Evolutionary conservation across 768 basidiomycete species (phyloP).

Genomic region (Tylopilus felleus): DNA sequence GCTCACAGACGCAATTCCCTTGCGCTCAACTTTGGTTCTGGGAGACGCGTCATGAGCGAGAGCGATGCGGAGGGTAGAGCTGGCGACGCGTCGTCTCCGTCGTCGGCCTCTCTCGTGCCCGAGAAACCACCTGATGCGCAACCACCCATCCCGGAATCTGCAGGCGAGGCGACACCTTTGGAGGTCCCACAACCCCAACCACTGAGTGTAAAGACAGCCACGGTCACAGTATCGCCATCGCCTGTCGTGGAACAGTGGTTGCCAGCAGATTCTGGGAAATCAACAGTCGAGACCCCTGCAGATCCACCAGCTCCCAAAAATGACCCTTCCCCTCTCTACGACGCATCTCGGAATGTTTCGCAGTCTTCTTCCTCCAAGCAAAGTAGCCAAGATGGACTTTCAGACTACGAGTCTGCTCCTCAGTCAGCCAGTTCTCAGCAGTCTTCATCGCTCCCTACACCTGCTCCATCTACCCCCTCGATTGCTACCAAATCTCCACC

Average conservation of each 20-base stretch:
- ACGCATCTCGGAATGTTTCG: constrained; percentile 3
- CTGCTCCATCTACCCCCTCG: neutral
- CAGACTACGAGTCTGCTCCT: constrained; percentile 16
- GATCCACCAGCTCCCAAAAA: neutral
- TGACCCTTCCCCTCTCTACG: neutral
- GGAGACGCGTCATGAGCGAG: constrained; percentile 19
- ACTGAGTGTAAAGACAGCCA: neutral
- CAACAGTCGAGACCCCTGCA: neutral
- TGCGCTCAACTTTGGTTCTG: constrained; percentile 22
- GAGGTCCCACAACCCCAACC: constrained; percentile 5
- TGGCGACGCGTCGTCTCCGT: constrained; percentile 5
- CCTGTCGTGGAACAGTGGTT: neutral
- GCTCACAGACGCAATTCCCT: constrained; percentile 30
- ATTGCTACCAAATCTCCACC: neutral
- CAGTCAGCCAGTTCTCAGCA: constrained; percentile 12
- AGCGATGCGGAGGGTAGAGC: constrained; percentile 4
- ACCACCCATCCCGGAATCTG: neutral
- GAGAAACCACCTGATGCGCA: constrained; percentile 12
- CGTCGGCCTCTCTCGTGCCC: neutral
- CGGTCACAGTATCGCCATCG: neutral
- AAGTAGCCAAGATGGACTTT: constrained; percentile 3
- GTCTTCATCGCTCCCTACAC: constrained; percentile 2
- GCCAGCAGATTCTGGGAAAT: neutral
- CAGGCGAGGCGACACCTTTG: neutral
- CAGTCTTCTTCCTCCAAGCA: neutral